Evolutionary conservation across 768 basidiomycete genomes (phyloP), one percentile per base, ranked within the genome.

Genomic region (Hericium rajendrae): DNA sequence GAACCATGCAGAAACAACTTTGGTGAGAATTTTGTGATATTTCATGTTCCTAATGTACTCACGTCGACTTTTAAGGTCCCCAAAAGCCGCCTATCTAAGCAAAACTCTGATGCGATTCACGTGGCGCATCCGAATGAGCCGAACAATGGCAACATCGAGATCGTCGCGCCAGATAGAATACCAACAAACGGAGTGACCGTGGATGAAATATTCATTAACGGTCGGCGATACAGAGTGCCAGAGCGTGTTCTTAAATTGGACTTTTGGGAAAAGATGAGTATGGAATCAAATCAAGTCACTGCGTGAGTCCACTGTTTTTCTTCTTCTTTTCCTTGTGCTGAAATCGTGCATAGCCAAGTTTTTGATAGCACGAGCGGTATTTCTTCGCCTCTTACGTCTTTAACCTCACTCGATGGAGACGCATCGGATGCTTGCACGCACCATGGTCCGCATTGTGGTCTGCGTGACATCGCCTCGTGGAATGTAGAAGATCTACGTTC

Each of bases 141-240:
- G 65, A 97, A 98, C 71, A 97, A 95, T 64, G 95, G 94, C 52
- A 92, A 92, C 67, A 86, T 98, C 63, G 87, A 93, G 62, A 76
- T 98, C 60, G 80, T 90, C 13, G 86, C 88, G 39, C 78, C 84
- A 12, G 84, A 87, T 61, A 74, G 75, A 39, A 66, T 76, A 41
- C 72, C 76, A 13, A 67, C 76, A 43, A 70, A 71, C 40, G 84
- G 77, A 61, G 74, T 87, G 48, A 68, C 78, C 38, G 81, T 86
- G 15, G 91, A 94, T 62, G 92, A 94, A 64, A 84, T 93, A 22
- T 72, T 90, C 53, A 91, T 92, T 64, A 91, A 91, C 64, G 89
- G 89, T 37, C 85, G 91, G 61, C 83, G 90, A 48, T 98, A 97
- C 72, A 78, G 94, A 65, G 86, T 98, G 22, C 97, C 97, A 3